Conservation (phyloP, 805 yeast species). For the Dipodascus albidus region DNA sequence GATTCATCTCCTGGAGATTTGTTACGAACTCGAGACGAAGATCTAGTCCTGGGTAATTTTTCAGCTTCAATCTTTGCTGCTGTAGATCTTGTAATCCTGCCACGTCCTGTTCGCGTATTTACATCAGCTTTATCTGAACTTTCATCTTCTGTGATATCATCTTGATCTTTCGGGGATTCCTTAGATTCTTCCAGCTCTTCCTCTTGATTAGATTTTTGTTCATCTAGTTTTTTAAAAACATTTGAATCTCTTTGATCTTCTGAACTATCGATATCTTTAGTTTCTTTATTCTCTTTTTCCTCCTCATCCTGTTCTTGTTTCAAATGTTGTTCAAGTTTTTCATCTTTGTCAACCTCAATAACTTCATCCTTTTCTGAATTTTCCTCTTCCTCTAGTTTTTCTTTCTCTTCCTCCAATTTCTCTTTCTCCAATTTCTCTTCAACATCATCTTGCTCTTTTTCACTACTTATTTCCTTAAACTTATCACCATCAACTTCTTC, state of each 20-base stretch:
- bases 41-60: background rate
- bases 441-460: background rate
- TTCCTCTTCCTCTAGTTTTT: background rate
- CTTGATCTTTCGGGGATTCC: no score
- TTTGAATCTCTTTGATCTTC: background rate
- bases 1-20: constrained; percentile 5
- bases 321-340: background rate
- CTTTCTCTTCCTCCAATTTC: background rate
- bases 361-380: background rate
- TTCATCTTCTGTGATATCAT: background rate
- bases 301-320: background rate
- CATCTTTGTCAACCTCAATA: background rate
- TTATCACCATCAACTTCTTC: no score
- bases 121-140: background rate
- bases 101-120: background rate
- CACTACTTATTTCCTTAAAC: background rate
- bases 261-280: background rate
- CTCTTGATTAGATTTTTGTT: no score
- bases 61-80: constrained; percentile 1
- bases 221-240: no score
- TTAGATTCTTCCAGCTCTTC: no score
- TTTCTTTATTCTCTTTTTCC: background rate
- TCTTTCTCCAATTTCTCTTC: background rate
- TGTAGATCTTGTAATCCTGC: background rate
- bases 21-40: background rate